Conservation (phyloP, 768 basidiomycete species). For the Macrolepiota albuminosa region DNA sequence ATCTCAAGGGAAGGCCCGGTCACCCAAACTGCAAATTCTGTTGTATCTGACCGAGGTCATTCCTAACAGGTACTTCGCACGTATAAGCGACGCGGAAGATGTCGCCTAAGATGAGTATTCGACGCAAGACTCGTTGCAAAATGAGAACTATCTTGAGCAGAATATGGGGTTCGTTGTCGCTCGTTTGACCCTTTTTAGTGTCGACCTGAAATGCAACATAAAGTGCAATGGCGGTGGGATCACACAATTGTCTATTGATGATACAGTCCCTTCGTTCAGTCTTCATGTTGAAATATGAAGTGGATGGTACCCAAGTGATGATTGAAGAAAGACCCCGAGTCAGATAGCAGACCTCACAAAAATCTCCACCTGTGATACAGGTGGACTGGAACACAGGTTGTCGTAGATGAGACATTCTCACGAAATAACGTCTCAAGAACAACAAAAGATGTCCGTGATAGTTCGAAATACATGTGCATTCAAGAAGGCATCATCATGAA, state of each 20-base stretch:
- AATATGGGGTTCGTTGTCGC: background rate
- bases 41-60: background rate
- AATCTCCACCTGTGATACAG: background rate
- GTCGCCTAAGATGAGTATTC: background rate
- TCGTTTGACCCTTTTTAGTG: background rate
- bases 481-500: conserved; percentile 17
- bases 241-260: background rate
- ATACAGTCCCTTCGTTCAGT: background rate
- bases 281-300: background rate
- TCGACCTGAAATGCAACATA: background rate
- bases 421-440: background rate
- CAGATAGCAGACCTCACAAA: background rate
- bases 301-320: background rate
- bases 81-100: background rate
- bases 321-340: background rate
- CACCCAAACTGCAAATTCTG: background rate
- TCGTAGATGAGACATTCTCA: background rate
- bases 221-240: background rate
- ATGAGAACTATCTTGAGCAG: background rate
- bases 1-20: too few species aligned
- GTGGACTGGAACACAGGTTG: background rate
- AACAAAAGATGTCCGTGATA: background rate
- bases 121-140: background rate
- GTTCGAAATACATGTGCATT: background rate
- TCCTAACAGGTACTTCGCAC: background rate